phyloP scores from a whole-genome alignment of 1,284 basidiomycete species.

The Coniferiporia weirii region DNA sequence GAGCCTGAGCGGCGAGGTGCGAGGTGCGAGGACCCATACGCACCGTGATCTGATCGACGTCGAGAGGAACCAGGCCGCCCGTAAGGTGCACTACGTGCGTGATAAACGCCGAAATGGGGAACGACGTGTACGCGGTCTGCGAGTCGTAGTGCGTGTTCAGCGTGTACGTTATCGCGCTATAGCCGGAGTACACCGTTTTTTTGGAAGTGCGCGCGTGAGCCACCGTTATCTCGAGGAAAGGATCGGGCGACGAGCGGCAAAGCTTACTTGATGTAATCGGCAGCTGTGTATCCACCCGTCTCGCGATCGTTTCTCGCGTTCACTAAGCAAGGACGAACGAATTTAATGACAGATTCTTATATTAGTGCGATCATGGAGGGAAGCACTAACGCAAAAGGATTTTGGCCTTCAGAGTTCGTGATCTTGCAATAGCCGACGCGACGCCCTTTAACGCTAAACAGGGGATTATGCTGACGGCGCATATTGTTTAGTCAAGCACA shows the following conservation, averaged over 20 bases:
- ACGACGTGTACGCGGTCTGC: constrained; percentile 50
- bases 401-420: constrained; percentile 70
- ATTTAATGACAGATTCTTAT: constrained; percentile 8
- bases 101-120: constrained; percentile 69
- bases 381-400: constrained; percentile 78
- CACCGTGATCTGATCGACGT: constrained; percentile 58
- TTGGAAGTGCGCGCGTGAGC: not conserved
- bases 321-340: constrained; percentile 42
- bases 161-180: constrained; percentile 63
- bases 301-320: constrained; percentile 90
- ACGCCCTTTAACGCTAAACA: constrained; percentile 86
- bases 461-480: constrained; percentile 67
- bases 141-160: constrained; percentile 60
- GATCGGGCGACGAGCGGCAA: constrained; percentile 12
- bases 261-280: constrained; percentile 75
- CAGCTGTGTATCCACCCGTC: constrained; percentile 78
- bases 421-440: constrained; percentile 74
- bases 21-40: constrained; percentile 28
- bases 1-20: not conserved
- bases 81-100: constrained; percentile 81
- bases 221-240: constrained; percentile 13
- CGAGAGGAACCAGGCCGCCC: constrained; percentile 56
- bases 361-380: not conserved
- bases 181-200: not conserved
- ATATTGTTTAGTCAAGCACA: not conserved